These are phyloP conservation scores for Lenwebbia sp. DNA, from an alignment of 345 rosid species.

Conservation along the genomic window DNA sequence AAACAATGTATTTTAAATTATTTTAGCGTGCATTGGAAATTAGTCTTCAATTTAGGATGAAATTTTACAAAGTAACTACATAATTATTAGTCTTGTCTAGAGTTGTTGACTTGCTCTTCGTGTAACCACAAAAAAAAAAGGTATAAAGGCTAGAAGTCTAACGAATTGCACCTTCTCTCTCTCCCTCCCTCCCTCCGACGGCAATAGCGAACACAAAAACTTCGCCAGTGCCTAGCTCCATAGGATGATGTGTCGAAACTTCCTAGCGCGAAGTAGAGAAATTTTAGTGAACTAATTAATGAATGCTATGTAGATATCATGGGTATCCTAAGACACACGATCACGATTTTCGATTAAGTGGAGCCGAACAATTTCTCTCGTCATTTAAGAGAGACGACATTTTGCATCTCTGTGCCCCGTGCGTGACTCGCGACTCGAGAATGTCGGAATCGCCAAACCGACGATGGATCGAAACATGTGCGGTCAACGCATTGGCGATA, in stretches of 20 bases:
- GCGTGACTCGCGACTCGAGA: neutral
- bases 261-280: neutral
- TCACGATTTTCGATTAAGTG: neutral
- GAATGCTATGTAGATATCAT: neutral
- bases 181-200: neutral
- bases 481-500: neutral
- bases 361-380: neutral
- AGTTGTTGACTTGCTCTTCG: neutral
- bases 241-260: neutral
- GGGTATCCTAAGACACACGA: neutral
- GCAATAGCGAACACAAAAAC: neutral
- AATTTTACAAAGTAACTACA: too few relatives aligned
- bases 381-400: neutral
- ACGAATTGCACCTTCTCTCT: neutral
- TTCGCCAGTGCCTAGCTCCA: neutral
- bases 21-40: too few relatives aligned
- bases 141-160: neutral
- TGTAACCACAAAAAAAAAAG: neutral
- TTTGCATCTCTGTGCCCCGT: neutral
- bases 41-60: too few relatives aligned
- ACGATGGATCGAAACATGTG: neutral
- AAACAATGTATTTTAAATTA: too few relatives aligned
- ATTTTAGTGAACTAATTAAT: neutral
- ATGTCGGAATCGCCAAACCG: neutral
- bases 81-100: too few relatives aligned